Percentiles rank a stretch among this genome's conserved stretches.
Evolutionary conservation across 371 early-diverging fungal genomes (phyloP).

Genomic region (Rhizopus microsporus): DNA sequence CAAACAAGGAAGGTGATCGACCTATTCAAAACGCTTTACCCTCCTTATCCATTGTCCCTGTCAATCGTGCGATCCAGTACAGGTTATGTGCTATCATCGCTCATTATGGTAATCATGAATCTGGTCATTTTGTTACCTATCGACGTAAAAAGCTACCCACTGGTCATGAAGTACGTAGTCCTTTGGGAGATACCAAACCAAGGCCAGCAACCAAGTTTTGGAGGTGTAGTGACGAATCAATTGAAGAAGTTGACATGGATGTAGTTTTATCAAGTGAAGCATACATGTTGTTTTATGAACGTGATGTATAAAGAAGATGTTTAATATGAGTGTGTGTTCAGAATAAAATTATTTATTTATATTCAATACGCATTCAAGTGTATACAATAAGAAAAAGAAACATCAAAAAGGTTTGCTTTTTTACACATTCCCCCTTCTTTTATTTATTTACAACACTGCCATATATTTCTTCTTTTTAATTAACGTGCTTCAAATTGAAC

Average conservation of each 20-base stretch:
- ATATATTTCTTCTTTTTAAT: constrained; percentile 5
- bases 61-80: constrained; percentile 53
- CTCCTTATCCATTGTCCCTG: constrained; percentile 35
- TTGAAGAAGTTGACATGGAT: constrained; percentile 73
- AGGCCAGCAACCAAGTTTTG: constrained; percentile 60
- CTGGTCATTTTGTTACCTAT: constrained; percentile 93
- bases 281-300: constrained; percentile 91
- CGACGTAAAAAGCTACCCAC: constrained; percentile 66
- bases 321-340: neutral
- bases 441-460: neutral
- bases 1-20: constrained; percentile 30
- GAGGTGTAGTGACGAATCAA: constrained; percentile 87
- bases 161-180: constrained; percentile 45
- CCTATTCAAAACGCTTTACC: constrained; percentile 40
- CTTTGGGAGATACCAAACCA: constrained; percentile 34
- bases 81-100: constrained; percentile 83
- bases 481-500: constrained; percentile 89
- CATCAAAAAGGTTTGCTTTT: no score
- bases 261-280: constrained; percentile 75
- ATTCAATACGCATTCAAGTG: no score
- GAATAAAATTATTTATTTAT: no score
- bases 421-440: neutral
- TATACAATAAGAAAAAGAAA: no score
- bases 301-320: constrained; percentile 27
- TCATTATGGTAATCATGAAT: constrained; percentile 85